Evolutionary conservation across 257 asterid species (phyloP).

Genomic region (Anisodus acutangulus): DNA sequence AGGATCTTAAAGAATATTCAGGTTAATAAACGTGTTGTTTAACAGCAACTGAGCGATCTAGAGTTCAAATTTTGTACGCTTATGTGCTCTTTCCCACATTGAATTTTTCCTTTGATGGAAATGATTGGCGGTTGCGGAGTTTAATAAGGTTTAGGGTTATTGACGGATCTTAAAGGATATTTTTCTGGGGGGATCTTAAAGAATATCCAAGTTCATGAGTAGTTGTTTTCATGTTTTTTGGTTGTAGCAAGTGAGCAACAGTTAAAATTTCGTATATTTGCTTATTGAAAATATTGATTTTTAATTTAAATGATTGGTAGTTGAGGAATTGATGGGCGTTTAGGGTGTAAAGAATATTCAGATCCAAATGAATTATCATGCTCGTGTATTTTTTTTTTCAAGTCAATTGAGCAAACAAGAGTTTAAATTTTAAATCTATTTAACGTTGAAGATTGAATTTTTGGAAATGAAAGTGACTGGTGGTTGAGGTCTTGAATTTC

Average conservation of each 20-base stretch:
- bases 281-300: neutral
- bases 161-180: neutral
- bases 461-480: neutral
- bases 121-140: neutral
- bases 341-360: constrained; percentile 1
- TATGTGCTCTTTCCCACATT: neutral
- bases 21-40: neutral
- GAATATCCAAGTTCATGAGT: neutral
- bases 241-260: neutral
- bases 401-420: neutral
- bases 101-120: neutral
- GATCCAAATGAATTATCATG: neutral
- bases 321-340: constrained; percentile 9
- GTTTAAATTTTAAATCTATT: neutral
- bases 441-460: neutral
- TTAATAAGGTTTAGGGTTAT: neutral
- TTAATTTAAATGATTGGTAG: neutral
- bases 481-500: neutral
- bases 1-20: neutral
- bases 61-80: neutral
- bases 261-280: neutral
- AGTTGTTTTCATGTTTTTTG: neutral
- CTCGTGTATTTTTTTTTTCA: neutral
- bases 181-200: neutral
- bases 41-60: neutral